Evolutionary conservation across 2,329 filamentous ascomycete species (phyloP).

Genomic region (Nannizziopsis arthrosporioides): DNA sequence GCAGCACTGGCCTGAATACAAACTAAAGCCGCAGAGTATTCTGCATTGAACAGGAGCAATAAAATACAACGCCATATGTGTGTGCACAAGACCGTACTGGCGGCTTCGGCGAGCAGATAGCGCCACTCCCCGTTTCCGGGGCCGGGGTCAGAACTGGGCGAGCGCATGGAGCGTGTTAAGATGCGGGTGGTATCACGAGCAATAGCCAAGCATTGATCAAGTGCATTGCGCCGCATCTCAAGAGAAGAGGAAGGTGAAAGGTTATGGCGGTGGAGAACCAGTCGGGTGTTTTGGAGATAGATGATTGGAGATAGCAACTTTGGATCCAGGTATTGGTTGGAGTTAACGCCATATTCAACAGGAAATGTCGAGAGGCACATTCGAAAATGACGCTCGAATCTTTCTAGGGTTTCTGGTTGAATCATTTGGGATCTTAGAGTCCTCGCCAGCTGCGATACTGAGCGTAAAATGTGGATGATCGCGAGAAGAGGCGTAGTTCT

Average conservation of each 20-base stretch:
- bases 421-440: conserved; percentile 58
- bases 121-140: conserved; percentile 39
- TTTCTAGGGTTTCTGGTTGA: conserved; percentile 54
- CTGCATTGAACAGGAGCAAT: conserved; percentile 62
- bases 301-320: conserved; percentile 62
- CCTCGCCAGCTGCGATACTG: conserved; percentile 61
- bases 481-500: conserved; percentile 62
- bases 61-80: conserved; percentile 83
- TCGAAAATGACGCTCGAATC: conserved; percentile 69
- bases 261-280: conserved; percentile 81
- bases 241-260: conserved; percentile 58
- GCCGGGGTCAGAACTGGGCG: conserved; percentile 25
- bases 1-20: conserved; percentile 61
- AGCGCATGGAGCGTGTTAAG: conserved; percentile 53
- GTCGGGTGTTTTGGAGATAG: conserved; percentile 69
- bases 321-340: conserved; percentile 57
- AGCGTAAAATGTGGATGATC: conserved; percentile 68
- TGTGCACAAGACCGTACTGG: conserved; percentile 63
- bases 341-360: conserved; percentile 56
- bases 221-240: conserved; percentile 55
- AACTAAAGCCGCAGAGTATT: conserved; percentile 58
- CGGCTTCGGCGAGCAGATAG: conserved; percentile 50
- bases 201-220: conserved; percentile 64
- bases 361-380: conserved; percentile 67
- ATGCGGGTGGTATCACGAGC: conserved; percentile 69